These are phyloP conservation scores for Backusella australiensis DNA, from an alignment of 192 early-diverging fungal genomes.

Conservation along the genomic window DNA sequence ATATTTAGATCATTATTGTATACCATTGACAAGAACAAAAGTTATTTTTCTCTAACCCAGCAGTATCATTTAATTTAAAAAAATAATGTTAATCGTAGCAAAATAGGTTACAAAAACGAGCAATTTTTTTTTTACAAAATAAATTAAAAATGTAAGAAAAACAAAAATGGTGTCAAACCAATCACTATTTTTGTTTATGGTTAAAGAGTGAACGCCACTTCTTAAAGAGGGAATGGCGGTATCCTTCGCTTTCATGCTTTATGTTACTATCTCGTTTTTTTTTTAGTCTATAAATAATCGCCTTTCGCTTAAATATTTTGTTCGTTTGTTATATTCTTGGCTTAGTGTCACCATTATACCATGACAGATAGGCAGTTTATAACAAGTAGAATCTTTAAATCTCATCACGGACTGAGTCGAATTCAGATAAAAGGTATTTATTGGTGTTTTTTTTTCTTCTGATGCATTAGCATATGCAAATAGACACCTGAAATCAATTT, in stretches of 20 bases:
- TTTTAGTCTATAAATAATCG: not conserved
- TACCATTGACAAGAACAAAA: too few relatives aligned
- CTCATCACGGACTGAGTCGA: not conserved
- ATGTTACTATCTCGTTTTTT: not conserved
- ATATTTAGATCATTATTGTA: too few relatives aligned
- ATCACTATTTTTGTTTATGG: not conserved
- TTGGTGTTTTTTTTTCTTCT: not conserved
- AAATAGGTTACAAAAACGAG: not conserved
- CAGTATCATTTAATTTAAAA: too few relatives aligned
- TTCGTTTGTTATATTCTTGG: not conserved
- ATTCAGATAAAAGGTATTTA: not conserved
- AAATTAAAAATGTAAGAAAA: not conserved
- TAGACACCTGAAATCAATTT: not conserved
- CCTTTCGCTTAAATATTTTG: not conserved
- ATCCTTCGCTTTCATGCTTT: not conserved
- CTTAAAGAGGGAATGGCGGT: not conserved
- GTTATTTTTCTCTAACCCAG: too few relatives aligned
- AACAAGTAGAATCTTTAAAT: not conserved
- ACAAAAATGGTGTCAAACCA: not conserved
- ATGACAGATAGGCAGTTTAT: not conserved
- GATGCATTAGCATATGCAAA: not conserved
- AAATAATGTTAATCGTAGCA: not conserved
- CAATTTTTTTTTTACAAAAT: not conserved
- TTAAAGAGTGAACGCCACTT: not conserved
- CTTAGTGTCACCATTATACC: not conserved